Evolutionary conservation across 176 grass and related monocot species (phyloP), one percentile per base, ranked within the genome.

Genomic region (Hsuehochloa calcarea): DNA sequence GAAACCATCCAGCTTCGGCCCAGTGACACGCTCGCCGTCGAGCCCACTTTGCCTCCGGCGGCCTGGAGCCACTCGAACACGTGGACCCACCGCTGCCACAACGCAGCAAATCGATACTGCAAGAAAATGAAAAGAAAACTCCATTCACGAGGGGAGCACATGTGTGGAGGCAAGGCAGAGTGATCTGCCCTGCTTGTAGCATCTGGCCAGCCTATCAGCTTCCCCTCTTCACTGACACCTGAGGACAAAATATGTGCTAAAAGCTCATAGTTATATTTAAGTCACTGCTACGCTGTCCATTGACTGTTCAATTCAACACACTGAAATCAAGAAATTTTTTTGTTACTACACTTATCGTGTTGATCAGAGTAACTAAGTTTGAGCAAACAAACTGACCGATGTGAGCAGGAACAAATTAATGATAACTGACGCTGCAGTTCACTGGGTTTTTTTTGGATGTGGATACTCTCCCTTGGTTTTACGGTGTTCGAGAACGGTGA

Each of bases 181-280:
- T 22, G 66, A 72, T 78, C 37, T 72, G 66, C 47, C 70, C 25
- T 73, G 49, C 70, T 37, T 31, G 70, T 7, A 47, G 78, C 65
- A 78, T 82, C 78, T 8, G 40, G 29, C 47, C 82, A 16, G 70
- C 87, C 87, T 47, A 80, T 73, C 87, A 4, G 10, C 45, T 80
- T 15, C 78, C 83, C 60, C 31, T 51, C 65, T 7, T 34, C 54
- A 8, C 78, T 82, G 84, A 82, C 78, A 90, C 76, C 78, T 82
- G 54, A 71, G 40, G 82, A 27, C 52, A 39, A 25, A 9, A 20
- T 22, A 22, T 45, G 20, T 25, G 71, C 45, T 41, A 9, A 75
- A 43, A 29, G 41, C 47, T 50, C 14, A 0, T 50, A 50, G 16
- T 49, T 12, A 4, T 49, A 49, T 50, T 50, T 50, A 5, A 16